Evolutionary conservation across 164 flowering plant species (phyloP).

Genomic region (Paratinospora sagittata): DNA sequence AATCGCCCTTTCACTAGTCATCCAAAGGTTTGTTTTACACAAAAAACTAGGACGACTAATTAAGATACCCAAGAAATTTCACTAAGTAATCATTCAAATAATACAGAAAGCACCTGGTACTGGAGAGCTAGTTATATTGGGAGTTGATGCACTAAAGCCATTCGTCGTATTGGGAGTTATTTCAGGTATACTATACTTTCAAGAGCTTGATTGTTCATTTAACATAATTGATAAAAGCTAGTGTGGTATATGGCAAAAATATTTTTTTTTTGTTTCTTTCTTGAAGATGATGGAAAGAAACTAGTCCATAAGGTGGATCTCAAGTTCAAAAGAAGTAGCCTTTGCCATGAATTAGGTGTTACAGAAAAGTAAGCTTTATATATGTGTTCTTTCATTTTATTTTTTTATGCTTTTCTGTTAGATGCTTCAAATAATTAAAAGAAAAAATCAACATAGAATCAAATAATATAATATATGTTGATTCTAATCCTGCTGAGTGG

Average conservation of each 20-base stretch:
- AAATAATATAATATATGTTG: background rate
- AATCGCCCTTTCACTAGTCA: conserved; percentile 56
- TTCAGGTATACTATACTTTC: conserved; percentile 37
- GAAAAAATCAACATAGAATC: background rate
- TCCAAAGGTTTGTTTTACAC: conserved; percentile 41
- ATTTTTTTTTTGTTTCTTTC: background rate
- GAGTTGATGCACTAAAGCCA: conserved; percentile 44
- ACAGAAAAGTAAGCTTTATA: conserved; percentile 40
- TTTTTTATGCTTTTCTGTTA: background rate
- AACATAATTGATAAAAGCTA: background rate
- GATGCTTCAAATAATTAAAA: background rate
- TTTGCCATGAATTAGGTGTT: conserved; percentile 60
- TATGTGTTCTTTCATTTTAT: too few species aligned
- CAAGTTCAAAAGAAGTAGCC: conserved; percentile 33
- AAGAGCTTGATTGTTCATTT: background rate
- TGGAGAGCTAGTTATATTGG: conserved; percentile 61
- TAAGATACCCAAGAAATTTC: background rate
- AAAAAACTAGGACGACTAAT: background rate
- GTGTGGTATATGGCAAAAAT: background rate
- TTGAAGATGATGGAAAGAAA: conserved; percentile 56
- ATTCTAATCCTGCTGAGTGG: background rate
- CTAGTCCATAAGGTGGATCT: conserved; percentile 51
- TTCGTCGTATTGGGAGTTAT: conserved; percentile 47
- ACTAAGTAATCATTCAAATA: background rate
- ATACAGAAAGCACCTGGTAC: conserved; percentile 54